Evolutionary conservation across 2,329 filamentous ascomycete genomes (phyloP), one percentile per base, ranked within the genome.

Genomic region (Westerdykella ornata): DNA sequence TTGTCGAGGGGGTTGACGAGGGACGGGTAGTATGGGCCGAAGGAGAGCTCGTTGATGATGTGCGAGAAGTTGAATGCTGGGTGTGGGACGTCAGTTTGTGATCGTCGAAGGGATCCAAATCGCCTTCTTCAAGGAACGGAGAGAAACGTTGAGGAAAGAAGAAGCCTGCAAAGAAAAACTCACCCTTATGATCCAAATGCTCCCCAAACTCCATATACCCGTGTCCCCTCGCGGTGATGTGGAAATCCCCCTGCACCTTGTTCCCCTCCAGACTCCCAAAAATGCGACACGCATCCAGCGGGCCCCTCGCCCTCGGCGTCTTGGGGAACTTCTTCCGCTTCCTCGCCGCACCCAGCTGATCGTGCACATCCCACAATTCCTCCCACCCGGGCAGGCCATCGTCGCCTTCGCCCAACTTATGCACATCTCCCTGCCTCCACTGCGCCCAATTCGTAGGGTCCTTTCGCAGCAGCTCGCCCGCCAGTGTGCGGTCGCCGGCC

Each of bases 241-340:
- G 92, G 62, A 98, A 97, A 66, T 98, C 90, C 3, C 90, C 92
- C 68, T 96, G 90, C 34, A 98, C 92, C 70, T 94, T 94, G 68
- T 98, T 98, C 52, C 94, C 77, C 53, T 94, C 85, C 64, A 98
- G 67, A 56, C 81, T 94, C 26, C 92, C 92, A 65, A 80, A 98
- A 48, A 98, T 81, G 36, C 92, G 80, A 66, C 92, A 98, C 47
- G 85, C 84, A 64, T 95, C 85, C 13, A 75, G 67, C 14, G 69
- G 57, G 18, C 73, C 67, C 39, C 70, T 68, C 41, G 92, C 59
- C 45, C 71, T 75, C 1, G 88, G 89, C 2, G 88, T 92, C 75
- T 85, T 89, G 28, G 77, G 56, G 49, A 81, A 83, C 63, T 80
- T 79, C 59, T 69, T 72, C 50, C 82, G 84, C 33, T 76, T 78